Evolutionary conservation across 2,329 filamentous ascomycete genomes (phyloP).

Genomic region (Nothophaeocryptopus gaeumannii): DNA sequence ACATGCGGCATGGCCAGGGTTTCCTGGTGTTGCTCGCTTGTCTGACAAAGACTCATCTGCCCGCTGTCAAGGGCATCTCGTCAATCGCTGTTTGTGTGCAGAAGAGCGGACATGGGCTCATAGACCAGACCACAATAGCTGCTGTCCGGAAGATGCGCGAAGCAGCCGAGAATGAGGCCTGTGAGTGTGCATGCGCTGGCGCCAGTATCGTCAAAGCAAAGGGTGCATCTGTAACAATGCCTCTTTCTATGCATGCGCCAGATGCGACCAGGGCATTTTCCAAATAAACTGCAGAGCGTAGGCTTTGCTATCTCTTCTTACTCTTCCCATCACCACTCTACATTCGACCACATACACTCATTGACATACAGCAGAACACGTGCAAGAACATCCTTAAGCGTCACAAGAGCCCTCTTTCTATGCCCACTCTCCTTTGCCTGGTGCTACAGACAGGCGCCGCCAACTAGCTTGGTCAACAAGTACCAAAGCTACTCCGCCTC

Average conservation of each 20-base stretch:
- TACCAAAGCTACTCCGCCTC: too few species aligned
- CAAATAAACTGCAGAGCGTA: slow-evolving; percentile 27
- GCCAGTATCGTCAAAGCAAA: slow-evolving; percentile 24
- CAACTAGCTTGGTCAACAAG: slow-evolving; percentile 11
- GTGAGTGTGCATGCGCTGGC: slow-evolving; percentile 29
- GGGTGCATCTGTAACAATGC: slow-evolving; percentile 29
- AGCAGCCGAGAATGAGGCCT: slow-evolving; percentile 24
- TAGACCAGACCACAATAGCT: slow-evolving; percentile 20
- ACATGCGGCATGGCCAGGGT: slow-evolving; percentile 23
- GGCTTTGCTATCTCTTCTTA: slow-evolving; percentile 18
- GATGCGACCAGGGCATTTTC: slow-evolving; percentile 25
- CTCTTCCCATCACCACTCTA: slow-evolving; percentile 2
- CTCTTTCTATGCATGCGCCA: slow-evolving; percentile 24
- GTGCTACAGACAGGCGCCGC: slow-evolving; percentile 25
- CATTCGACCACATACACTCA: too few species aligned
- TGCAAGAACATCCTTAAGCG: slow-evolving; percentile 19
- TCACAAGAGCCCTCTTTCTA: slow-evolving; percentile 19
- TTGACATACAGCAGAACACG: slow-evolving; percentile 6
- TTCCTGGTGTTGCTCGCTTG: slow-evolving; percentile 14
- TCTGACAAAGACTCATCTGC: slow-evolving; percentile 25
- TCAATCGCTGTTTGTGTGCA: slow-evolving; percentile 24
- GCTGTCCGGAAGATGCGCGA: slow-evolving; percentile 19
- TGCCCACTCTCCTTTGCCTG: slow-evolving; percentile 20
- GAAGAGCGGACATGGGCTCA: slow-evolving; percentile 19
- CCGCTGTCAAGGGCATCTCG: slow-evolving; percentile 21